Evolutionary conservation across 345 rosid species (phyloP).

Genomic region (Ceriops decandra): DNA sequence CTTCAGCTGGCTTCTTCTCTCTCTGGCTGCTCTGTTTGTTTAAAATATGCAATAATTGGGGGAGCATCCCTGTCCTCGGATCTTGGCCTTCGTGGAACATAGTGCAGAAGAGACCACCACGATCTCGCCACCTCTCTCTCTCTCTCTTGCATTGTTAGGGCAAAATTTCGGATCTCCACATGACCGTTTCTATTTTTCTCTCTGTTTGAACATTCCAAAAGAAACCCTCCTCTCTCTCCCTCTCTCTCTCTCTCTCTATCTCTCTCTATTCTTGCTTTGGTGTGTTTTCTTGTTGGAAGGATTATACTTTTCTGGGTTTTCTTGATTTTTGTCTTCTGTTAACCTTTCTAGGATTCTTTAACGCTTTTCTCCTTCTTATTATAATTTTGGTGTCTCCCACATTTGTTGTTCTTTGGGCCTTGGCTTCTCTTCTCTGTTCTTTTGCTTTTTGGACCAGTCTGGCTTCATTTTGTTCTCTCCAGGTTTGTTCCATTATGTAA

Average conservation of each 20-base stretch:
- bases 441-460: neutral
- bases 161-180: conserved; percentile 69
- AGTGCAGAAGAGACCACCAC: conserved; percentile 31
- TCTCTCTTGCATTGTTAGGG: neutral
- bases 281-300: conserved; percentile 26
- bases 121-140: conserved; percentile 28
- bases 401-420: conserved; percentile 8
- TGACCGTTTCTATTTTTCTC: conserved; percentile 47
- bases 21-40: neutral
- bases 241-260: conserved; percentile 4
- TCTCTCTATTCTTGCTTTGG: conserved; percentile 18
- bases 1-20: neutral
- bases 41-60: conserved; percentile 6
- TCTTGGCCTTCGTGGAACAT: conserved; percentile 35
- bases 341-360: conserved; percentile 15
- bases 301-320: conserved; percentile 23
- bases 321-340: conserved; percentile 12
- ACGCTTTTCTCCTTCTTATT: neutral
- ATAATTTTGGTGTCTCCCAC: conserved; percentile 1
- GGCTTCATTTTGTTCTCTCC: neutral
- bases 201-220: conserved; percentile 33
- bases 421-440: conserved; percentile 7
- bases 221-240: conserved; percentile 18
- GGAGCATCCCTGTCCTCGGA: conserved; percentile 14
- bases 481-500: neutral